A percentile compares a stretch with the other conserved stretches of the same genome.
Conservation (phyloP, 176 grass and related monocot genomes). For the Oryza nivara region DNA sequence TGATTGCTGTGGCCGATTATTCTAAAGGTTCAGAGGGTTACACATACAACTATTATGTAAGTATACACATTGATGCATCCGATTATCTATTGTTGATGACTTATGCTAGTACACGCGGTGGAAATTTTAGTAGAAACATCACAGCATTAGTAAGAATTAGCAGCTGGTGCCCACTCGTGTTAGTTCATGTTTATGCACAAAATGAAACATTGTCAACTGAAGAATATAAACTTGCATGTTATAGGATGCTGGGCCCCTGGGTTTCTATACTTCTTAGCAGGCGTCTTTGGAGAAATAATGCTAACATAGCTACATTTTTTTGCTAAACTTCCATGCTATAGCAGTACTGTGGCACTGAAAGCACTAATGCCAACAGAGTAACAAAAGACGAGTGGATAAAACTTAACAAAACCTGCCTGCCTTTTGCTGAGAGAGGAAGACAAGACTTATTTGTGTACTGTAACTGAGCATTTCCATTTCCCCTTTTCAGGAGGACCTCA, state of each 20-base stretch:
- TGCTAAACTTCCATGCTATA: background rate
- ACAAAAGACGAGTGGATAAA: background rate
- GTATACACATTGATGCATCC: slow-evolving; percentile 20
- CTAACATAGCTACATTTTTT: background rate
- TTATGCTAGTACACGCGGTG: background rate
- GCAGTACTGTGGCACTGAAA: background rate
- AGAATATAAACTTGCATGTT: background rate
- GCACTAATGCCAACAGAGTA: background rate
- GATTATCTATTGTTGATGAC: background rate
- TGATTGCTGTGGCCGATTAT: slow-evolving; percentile 83
- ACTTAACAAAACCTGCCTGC: background rate
- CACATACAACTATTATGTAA: slow-evolving; percentile 84
- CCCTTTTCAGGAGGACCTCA: slow-evolving; percentile 74
- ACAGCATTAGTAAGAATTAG: background rate
- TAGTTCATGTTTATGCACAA: background rate
- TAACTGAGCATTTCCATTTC: slow-evolving; percentile 11
- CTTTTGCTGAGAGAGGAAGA: slow-evolving; percentile 3
- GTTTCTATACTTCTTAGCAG: background rate
- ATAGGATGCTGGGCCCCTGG: background rate
- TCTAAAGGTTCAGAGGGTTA: slow-evolving; percentile 77
- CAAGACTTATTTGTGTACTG: background rate
- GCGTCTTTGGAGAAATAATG: background rate
- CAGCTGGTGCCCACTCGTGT: background rate
- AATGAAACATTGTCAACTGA: slow-evolving; percentile 7
- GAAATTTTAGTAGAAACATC: background rate